A percentile compares a stretch with the other conserved stretches of the same genome.
phyloP scores from a whole-genome alignment of 441 rosid genomes.

The Kokia cookei region DNA sequence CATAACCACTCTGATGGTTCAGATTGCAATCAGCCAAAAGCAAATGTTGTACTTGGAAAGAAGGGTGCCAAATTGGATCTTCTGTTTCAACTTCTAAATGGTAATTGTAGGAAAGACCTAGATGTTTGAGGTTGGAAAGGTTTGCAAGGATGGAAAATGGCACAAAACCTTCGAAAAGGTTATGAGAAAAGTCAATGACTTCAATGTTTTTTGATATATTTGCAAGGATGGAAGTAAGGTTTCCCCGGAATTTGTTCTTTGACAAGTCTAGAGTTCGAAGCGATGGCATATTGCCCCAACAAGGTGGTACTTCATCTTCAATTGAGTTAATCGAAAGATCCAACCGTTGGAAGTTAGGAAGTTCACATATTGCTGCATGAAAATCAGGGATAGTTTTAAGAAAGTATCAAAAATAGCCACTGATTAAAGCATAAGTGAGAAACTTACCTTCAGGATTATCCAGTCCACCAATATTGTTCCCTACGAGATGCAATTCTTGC shows the following conservation, averaged over 20 bases:
- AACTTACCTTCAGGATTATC: not conserved
- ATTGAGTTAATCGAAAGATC: not conserved
- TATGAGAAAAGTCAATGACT: not conserved
- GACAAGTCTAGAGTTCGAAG: not conserved
- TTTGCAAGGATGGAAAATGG: not conserved
- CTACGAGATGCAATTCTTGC: not conserved
- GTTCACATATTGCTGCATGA: slow-evolving; percentile 2
- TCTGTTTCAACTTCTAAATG: not conserved
- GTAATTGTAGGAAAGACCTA: slow-evolving; percentile 2
- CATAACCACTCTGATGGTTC: not conserved
- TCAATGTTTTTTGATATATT: not conserved
- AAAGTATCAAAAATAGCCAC: not conserved
- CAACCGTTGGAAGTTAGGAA: not conserved
- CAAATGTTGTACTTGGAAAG: slow-evolving; percentile 4
- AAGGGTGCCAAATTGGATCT: not conserved
- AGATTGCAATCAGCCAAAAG: slow-evolving; percentile 4
- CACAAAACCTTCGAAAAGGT: not conserved
- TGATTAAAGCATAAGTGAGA: not conserved
- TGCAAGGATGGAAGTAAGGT: not conserved
- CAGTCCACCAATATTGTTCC: not conserved
- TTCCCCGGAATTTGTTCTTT: not conserved
- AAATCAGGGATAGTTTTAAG: not conserved
- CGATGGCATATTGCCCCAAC: not conserved
- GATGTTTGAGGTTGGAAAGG: not conserved
- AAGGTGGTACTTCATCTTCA: not conserved